Base-by-base conservation (phyloP, 192 early-diverging fungal genomes). In the Dispira simplex region DNA sequence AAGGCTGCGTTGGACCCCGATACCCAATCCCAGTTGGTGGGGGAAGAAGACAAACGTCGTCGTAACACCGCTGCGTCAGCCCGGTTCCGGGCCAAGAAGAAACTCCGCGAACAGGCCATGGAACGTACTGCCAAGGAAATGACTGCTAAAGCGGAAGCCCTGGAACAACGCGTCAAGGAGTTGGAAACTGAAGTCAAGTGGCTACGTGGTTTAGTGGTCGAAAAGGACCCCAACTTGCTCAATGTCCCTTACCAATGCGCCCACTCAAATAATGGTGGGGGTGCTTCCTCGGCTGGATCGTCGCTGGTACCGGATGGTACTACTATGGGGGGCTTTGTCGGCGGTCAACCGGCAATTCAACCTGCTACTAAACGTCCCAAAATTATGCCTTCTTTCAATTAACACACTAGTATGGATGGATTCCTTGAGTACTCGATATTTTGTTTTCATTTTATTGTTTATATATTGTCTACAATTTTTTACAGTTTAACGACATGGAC, bases 51-150 rank as follows among this genome's bases (percentile, higher is more conserved):
- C 73, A 98, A 98, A 78, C 81, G 95, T 54, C 76, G 83, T 28
- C 84, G 93, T 48, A 98, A 98, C 79, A 98, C 93, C 6, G 92
- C 84, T 20, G 95, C 95, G 16, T 91, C 88, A 14, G 93, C 93
- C 20, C 79, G 95, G 12, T 98, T 98, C 83, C 80, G 95, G 18
- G 79, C 89, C 57, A 93, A 94, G 80, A 98, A 96, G 76, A 96
- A 96, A 81, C 65, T 85, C 71, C 82, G 88, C 46, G 93, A 96
- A 71, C 85, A 91, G 75, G 83, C 81, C 16, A 73, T 98, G 65
- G 87, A 92, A 73, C 77, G 81, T 26, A 87, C 85, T 0, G 90
- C 90, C 8, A 74, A 79, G 63, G 87, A 90, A 46, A 83, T 93
- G 86, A 73, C 80, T 8, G 72, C 70, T 8, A 84, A 83, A 71